Evolutionary conservation across 2,329 filamentous ascomycete species (phyloP).

Genomic region (Lojkania enalia): DNA sequence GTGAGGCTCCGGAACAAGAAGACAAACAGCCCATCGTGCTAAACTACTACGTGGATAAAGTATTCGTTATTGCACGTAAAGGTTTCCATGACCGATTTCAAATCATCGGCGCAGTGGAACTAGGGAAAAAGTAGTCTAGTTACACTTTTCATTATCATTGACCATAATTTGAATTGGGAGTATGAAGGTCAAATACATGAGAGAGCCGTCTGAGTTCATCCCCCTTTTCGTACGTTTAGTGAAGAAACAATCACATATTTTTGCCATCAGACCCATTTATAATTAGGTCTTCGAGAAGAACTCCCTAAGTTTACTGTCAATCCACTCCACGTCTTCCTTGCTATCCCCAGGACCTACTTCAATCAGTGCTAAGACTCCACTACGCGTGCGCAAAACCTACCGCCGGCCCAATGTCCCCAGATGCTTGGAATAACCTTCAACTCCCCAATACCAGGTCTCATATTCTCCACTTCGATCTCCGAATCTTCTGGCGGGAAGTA

Average conservation of each 20-base stretch:
- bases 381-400: conserved; percentile 45
- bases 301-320: conserved; percentile 63
- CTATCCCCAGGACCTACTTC: conserved; percentile 67
- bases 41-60: conserved; percentile 30
- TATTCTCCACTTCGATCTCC: conserved; percentile 68
- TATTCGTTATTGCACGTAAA: conserved; percentile 33
- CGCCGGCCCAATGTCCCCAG: conserved; percentile 63
- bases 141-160: no score
- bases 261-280: no score
- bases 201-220: no score
- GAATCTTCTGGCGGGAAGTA: conserved; percentile 85
- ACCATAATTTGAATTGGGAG: no score
- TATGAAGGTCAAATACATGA: no score
- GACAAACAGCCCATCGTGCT: conserved; percentile 12
- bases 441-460: conserved; percentile 61
- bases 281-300: conserved; percentile 51
- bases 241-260: no score
- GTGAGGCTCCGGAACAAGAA: not conserved
- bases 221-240: no score
- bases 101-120: conserved; percentile 19
- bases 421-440: conserved; percentile 61
- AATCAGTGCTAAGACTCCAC: conserved; percentile 13
- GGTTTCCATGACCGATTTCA: conserved; percentile 30
- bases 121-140: conserved; percentile 7
- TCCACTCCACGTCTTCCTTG: conserved; percentile 70